Base-by-base conservation (phyloP, 164 flowering plant genomes). In the Paratinospora sagittata region DNA sequence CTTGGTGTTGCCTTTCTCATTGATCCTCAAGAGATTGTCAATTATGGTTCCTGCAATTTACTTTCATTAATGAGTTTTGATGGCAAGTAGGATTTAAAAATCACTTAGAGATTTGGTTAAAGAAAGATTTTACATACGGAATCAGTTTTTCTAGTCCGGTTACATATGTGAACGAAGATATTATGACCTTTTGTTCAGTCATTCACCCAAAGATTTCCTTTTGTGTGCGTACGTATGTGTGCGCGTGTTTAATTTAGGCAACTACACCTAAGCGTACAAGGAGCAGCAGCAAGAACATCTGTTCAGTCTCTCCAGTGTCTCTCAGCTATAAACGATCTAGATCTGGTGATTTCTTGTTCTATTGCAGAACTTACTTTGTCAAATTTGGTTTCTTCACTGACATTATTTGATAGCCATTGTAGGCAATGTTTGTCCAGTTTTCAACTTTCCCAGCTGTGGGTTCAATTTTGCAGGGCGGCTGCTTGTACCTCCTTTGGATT, bases 291-390 rank as follows among this genome's bases (percentile, higher is more conserved):
- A 60, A 75, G 52, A 74, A 73, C 49, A n/a, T 21, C 43, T 45
- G 61, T 17, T n/a, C 65, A 52, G 10, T 41, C 4, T 80, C 84
- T 68, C 82, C 86, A 67, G 84, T 83, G 47, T 66, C 66, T 12
- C 68, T 72, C 58, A 74, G 73, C 72, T 68, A 67, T 30, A 82
- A 75, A 69, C 70, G 84, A 76, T 86, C 91, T 3, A 80, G 85
- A 82, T 82, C 88, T 73, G 89, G 89, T 84, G 37, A 72, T 52
- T 41, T 34, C 16, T 10, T 24, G 23, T 68, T 21, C 71, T 30
- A 36, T 36, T 19, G 11, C n/a, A n/a, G n/a, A n/a, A n/a, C n/a
- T n/a, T n/a, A n/a, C n/a, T n/a, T n/a, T n/a, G n/a, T n/a, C n/a
- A n/a, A n/a, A n/a, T n/a, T n/a, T n/a, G n/a, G n/a, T n/a, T n/a